phyloP scores from a whole-genome alignment of 2,329 filamentous ascomycete species.

The Cercospora citrullina region DNA sequence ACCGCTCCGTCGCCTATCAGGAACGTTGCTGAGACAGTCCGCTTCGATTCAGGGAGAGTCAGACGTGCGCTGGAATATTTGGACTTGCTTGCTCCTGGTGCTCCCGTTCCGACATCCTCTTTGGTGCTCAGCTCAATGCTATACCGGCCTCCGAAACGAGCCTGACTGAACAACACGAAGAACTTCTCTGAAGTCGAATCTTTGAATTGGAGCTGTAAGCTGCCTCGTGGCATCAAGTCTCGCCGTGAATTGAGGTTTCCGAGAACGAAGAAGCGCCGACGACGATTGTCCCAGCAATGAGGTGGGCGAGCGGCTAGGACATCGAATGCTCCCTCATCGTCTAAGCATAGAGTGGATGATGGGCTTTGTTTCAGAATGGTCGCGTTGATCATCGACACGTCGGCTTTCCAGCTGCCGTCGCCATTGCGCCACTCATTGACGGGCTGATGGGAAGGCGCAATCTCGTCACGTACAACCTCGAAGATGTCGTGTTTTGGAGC shows the following conservation, averaged over 20 bases:
- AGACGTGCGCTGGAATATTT: background rate
- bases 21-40: background rate
- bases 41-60: background rate
- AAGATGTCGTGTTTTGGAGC: background rate
- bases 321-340: background rate
- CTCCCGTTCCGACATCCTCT: background rate
- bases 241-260: background rate
- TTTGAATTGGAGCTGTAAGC: background rate
- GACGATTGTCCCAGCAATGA: conserved; percentile 6
- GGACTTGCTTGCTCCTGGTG: background rate
- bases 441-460: background rate
- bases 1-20: background rate
- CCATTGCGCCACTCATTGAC: conserved; percentile 1
- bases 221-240: conserved; percentile 1
- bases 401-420: background rate
- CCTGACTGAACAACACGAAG: background rate
- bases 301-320: background rate
- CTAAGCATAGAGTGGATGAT: background rate
- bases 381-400: background rate
- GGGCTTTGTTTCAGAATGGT: conserved; percentile 9
- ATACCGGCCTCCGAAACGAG: conserved; percentile 4
- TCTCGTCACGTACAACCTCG: conserved; percentile 3
- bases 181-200: background rate
- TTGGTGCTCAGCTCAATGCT: background rate
- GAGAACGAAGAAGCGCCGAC: conserved; percentile 1